Conservation (phyloP, 2,329 filamentous ascomycete genomes). For the Biscogniauxia mediterranea region DNA sequence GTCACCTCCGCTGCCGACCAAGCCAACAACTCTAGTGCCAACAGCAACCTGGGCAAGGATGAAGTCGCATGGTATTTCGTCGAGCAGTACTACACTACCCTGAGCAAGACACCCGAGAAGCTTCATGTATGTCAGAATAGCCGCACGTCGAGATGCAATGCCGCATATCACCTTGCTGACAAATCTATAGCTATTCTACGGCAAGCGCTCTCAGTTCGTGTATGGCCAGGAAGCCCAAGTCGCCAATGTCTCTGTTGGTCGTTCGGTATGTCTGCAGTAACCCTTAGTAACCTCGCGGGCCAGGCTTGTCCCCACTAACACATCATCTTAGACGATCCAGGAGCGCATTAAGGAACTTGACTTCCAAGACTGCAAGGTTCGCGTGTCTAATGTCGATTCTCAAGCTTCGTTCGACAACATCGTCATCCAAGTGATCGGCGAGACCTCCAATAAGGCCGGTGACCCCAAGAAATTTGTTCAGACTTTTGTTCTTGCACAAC, state of each 20-base stretch:
- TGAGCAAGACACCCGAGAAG: conserved; percentile 92
- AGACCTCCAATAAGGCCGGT: conserved; percentile 90
- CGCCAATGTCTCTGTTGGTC: conserved; percentile 80
- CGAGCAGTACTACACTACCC: conserved; percentile 97
- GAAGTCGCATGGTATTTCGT: conserved; percentile 99
- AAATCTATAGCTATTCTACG: conserved; percentile 75
- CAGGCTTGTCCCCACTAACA: conserved; percentile 5
- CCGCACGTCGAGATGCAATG: background rate
- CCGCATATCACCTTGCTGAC: background rate
- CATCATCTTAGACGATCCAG: conserved; percentile 69
- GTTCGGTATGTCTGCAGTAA: conserved; percentile 62
- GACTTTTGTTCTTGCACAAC: conserved; percentile 94
- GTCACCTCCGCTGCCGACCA: conserved; percentile 31
- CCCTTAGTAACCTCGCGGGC: background rate
- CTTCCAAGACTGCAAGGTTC: conserved; percentile 97
- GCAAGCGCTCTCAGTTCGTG: conserved; percentile 93
- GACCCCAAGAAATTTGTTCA: conserved; percentile 96
- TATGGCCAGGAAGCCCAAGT: conserved; percentile 89
- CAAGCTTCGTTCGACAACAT: conserved; percentile 92
- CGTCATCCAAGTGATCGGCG: conserved; percentile 95
- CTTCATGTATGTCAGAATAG: conserved; percentile 64
- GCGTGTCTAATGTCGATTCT: conserved; percentile 95
- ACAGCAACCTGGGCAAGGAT: conserved; percentile 68
- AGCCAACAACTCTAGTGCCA: conserved; percentile 30
- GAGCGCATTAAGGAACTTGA: conserved; percentile 91